Evolutionary conservation across 225 moss, liverwort and hornwort genomes (phyloP), one percentile per base, ranked within the genome.

Genomic region (Pleurozium schreberi): DNA sequence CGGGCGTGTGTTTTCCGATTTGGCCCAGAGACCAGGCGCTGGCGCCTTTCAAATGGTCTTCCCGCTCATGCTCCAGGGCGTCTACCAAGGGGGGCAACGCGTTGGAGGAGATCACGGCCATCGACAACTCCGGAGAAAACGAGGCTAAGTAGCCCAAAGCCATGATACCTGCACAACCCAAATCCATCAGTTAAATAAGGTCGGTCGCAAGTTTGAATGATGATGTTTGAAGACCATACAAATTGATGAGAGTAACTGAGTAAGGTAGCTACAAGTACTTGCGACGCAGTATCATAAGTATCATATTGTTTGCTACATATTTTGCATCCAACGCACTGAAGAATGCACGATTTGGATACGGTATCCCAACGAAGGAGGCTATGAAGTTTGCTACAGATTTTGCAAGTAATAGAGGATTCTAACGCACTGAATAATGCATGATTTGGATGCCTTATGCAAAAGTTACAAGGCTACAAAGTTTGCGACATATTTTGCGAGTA

Each of bases 11-110:
- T 55, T 96, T 96, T 21, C 98, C 98, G 63, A 98, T 92, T 67
- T 98, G 96, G 30, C 98, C 98, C 52, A 98, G 70, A 12, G 95
- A 91, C 98, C 98, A 98, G 12, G 98, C 98, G 79, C 95, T 96
- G 36, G 98, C 98, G 81, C 98, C 96, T 83, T 95, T 97, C 53
- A 98, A 87, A 86, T 98, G 96, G 58, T 98, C 97, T 88, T 98
- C 95, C 42, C 87, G 78, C 86, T 98, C 98, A 62, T 96, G 94
- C 76, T 93, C 93, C 45, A 98, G 92, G 45, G 96, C 96, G 75
- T 98, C 97, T 42, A 97, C 89, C 78, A 98, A 64, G 22, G 97
- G 95, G 34, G 92, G 95, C 43, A 98, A 91, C 38, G 96, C 97
- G 83, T 97, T 96, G 8, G 98, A 95, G 64, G 91, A 89, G 61